Evolutionary conservation across 805 yeast species (phyloP).

Genomic region (Hanseniaspora thailandica): DNA sequence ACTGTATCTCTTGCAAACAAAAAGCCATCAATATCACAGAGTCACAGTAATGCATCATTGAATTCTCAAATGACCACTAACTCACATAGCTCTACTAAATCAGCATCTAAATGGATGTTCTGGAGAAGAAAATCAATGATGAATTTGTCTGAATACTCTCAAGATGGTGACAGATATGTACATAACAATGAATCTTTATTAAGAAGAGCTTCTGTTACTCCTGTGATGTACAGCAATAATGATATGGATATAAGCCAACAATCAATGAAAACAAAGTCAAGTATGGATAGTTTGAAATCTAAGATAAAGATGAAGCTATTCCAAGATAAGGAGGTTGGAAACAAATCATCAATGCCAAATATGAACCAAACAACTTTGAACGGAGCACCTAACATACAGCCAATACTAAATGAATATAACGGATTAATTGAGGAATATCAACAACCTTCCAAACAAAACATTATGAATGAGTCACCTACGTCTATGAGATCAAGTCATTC

Average conservation of each 20-base stretch:
- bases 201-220: not conserved
- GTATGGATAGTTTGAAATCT: conserved; percentile 12
- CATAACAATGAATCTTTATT: not conserved
- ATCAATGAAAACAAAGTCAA: conserved; percentile 7
- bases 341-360: not conserved
- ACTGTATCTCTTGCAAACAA: conserved; percentile 2
- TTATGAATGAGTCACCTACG: not conserved
- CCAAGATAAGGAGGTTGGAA: not conserved
- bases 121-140: conserved; percentile 24
- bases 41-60: conserved; percentile 22
- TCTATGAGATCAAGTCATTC: not conserved
- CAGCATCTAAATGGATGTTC: conserved; percentile 25
- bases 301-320: conserved; percentile 12
- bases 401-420: not conserved
- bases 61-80: conserved; percentile 14
- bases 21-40: conserved; percentile 16
- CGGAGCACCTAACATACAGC: not conserved
- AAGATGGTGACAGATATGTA: not conserved
- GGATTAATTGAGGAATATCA: not conserved
- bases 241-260: not conserved
- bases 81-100: conserved; percentile 14
- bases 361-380: not conserved
- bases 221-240: not conserved
- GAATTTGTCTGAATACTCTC: conserved; percentile 5
- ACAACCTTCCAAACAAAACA: not conserved